Evolutionary conservation across 2,329 filamentous ascomycete genomes (phyloP).

Genomic region (Fusarium multiceps): DNA sequence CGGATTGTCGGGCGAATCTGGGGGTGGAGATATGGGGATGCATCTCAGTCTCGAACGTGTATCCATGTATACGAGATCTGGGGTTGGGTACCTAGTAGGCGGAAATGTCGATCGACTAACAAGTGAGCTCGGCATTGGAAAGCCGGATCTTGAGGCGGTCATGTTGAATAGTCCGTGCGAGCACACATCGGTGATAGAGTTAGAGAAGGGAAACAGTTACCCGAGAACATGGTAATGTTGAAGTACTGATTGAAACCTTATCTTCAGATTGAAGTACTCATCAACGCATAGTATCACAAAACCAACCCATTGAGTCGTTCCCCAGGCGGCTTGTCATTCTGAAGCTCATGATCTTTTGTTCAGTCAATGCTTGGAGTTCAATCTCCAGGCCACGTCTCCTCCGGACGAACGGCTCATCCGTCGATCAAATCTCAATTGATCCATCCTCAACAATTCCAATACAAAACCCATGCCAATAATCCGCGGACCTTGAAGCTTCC

Average conservation of each 20-base stretch:
- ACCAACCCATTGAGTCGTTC: neutral
- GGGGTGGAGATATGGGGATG: neutral
- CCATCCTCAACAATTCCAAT: neutral
- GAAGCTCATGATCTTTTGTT: neutral
- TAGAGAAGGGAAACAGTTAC: neutral
- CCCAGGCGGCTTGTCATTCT: neutral
- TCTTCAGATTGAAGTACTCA: neutral
- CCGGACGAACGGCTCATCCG: conserved; percentile 7
- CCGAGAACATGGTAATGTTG: rapidly evolving
- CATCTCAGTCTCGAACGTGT: neutral
- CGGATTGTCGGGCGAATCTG: neutral
- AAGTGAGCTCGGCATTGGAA: neutral
- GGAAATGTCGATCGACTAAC: neutral
- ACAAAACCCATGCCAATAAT: neutral
- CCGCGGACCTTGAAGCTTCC: neutral
- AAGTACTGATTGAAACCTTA: neutral
- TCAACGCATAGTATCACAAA: neutral
- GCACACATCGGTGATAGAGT: neutral
- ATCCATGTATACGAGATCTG: neutral
- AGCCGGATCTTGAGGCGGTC: neutral
- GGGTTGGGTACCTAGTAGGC: neutral
- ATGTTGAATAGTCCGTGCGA: neutral
- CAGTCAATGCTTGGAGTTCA: neutral
- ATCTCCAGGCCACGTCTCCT: neutral
- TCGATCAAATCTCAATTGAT: neutral